Conservation (phyloP, 805 yeast genomes). For the Ogataea sp. region DNA sequence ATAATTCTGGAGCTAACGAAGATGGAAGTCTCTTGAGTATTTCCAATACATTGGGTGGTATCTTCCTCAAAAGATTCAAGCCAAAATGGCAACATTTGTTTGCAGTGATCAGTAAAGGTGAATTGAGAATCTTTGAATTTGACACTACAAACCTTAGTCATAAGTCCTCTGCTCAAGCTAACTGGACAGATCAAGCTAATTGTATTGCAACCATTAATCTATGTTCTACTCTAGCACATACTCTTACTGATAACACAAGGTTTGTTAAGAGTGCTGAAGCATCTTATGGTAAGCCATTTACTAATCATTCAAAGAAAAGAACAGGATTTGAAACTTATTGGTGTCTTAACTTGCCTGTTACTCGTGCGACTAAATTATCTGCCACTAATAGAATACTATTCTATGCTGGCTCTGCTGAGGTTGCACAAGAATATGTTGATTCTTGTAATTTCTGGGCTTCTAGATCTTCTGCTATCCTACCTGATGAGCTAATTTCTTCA, state of each 20-base stretch:
- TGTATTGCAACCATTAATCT: constrained; percentile 44
- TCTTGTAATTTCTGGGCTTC: constrained; percentile 91
- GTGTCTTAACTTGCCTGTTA: constrained; percentile 48
- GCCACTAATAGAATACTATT: constrained; percentile 39
- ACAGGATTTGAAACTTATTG: constrained; percentile 36
- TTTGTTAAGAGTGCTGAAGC: constrained; percentile 9
- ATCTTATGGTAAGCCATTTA: constrained; percentile 12
- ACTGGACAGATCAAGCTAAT: constrained; percentile 60
- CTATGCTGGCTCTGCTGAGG: constrained; percentile 57
- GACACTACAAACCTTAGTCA: constrained; percentile 15
- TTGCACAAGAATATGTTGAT: constrained; percentile 62
- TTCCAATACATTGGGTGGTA: too few relatives aligned
- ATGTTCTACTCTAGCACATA: constrained; percentile 43
- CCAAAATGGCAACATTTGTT: constrained; percentile 41
- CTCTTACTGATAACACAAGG: constrained; percentile 27
- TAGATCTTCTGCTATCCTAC: constrained; percentile 72
- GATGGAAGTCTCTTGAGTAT: background rate
- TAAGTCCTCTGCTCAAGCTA: constrained; percentile 39
- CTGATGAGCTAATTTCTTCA: constrained; percentile 64
- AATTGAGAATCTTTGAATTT: constrained; percentile 49
- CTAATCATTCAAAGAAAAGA: constrained; percentile 15
- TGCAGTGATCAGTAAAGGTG: constrained; percentile 64
- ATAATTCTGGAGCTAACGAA: constrained; percentile 2
- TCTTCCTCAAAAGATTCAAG: constrained; percentile 1
- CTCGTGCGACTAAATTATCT: constrained; percentile 19